phyloP scores from a whole-genome alignment of 305 asterid genomes.

The Fraxinus angustifolia region DNA sequence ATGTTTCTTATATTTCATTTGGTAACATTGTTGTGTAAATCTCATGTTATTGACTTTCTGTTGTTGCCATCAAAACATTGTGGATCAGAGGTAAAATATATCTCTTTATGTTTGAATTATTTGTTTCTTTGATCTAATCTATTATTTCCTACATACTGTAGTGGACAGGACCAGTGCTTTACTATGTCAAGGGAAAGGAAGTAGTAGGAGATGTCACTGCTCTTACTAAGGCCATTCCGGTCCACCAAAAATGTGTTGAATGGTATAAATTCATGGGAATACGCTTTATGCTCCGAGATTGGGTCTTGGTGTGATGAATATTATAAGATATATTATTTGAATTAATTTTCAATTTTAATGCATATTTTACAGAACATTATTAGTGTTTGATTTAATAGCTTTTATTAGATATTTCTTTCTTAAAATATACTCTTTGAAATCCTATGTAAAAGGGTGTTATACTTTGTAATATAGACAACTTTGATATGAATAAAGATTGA shows the following conservation, averaged over 20 bases:
- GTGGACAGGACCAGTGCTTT: constrained; percentile 36
- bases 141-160: constrained; percentile 18
- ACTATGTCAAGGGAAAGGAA: constrained; percentile 40
- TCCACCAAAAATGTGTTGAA: constrained; percentile 43
- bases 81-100: background rate
- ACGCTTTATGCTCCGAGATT: background rate
- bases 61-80: constrained; percentile 5
- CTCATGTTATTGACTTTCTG: background rate
- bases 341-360: no score
- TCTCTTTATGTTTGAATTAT: background rate
- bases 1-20: background rate
- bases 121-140: background rate
- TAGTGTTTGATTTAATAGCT: no score
- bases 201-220: constrained; percentile 25
- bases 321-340: no score
- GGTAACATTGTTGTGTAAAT: background rate
- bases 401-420: no score
- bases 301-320: background rate
- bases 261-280: constrained; percentile 25
- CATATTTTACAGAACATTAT: no score
- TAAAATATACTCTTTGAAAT: no score
- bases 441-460: no score
- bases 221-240: constrained; percentile 32
- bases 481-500: no score
- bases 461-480: no score